These are phyloP conservation scores for Tetrapisispora fleetii DNA, from an alignment of 805 yeast genomes.

Conservation along the genomic window DNA sequence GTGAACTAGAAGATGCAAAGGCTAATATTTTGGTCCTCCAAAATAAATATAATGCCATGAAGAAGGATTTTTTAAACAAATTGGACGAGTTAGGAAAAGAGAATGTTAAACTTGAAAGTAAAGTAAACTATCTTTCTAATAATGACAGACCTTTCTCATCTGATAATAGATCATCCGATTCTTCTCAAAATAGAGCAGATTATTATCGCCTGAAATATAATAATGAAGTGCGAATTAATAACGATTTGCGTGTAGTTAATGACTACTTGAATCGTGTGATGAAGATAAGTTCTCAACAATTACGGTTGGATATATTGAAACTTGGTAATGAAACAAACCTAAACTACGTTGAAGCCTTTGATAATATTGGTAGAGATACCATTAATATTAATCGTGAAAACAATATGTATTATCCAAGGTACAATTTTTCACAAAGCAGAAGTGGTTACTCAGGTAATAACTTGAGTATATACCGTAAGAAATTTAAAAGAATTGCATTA, in stretches of 20 bases:
- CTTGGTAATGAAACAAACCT: slow-evolving; percentile 14
- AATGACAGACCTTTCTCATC: neutral
- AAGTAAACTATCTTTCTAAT: neutral
- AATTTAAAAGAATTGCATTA: slow-evolving; percentile 24
- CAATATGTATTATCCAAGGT: neutral
- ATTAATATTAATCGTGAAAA: neutral
- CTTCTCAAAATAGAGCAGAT: slow-evolving; percentile 17
- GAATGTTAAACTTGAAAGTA: neutral
- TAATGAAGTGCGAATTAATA: slow-evolving; percentile 25
- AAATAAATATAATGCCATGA: slow-evolving; percentile 10
- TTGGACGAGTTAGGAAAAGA: slow-evolving; percentile 19
- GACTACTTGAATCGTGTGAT: slow-evolving; percentile 26
- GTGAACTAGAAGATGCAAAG: slow-evolving; percentile 1
- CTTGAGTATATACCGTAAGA: slow-evolving; percentile 5
- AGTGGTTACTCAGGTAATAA: neutral
- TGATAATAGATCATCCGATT: neutral
- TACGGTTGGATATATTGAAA: slow-evolving; percentile 22
- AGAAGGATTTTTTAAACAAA: slow-evolving; percentile 16
- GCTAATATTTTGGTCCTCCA: slow-evolving; percentile 1
- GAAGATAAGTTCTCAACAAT: slow-evolving; percentile 22
- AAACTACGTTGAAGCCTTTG: neutral
- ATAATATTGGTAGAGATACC: neutral
- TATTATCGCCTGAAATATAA: slow-evolving; percentile 25
- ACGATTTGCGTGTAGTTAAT: slow-evolving; percentile 25
- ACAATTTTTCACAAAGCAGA: neutral